phyloP scores from a whole-genome alignment of 1,139 yeast species.

The Magnusiomyces fungicola region DNA sequence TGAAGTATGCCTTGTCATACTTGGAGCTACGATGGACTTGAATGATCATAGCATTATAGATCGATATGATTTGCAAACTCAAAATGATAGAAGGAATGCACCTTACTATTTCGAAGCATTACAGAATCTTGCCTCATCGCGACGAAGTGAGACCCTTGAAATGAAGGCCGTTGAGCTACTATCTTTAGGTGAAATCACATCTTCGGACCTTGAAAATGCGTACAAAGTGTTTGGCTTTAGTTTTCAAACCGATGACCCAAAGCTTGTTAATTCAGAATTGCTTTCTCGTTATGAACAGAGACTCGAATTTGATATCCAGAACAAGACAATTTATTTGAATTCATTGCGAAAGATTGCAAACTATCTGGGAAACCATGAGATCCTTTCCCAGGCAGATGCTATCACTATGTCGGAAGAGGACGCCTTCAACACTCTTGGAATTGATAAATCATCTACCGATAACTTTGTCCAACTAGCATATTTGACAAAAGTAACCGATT shows the following conservation, averaged over 20 bases:
- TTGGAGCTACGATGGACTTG: slow-evolving; percentile 56
- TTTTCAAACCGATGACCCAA: slow-evolving; percentile 2
- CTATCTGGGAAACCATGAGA: slow-evolving; percentile 33
- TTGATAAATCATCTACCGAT: slow-evolving; percentile 9
- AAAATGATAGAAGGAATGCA: slow-evolving; percentile 45
- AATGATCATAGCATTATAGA: slow-evolving; percentile 53
- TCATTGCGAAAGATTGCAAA: slow-evolving; percentile 23
- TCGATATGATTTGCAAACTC: slow-evolving; percentile 58
- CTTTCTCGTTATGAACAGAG: slow-evolving; percentile 23
- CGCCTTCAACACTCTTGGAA: slow-evolving; percentile 40
- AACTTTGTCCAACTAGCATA: slow-evolving; percentile 14
- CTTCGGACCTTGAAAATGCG: slow-evolving; percentile 50
- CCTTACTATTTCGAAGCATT: slow-evolving; percentile 68
- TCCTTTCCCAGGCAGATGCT: slow-evolving; percentile 42
- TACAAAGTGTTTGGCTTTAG: slow-evolving; percentile 43
- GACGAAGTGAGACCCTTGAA: slow-evolving; percentile 42
- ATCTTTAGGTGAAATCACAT: slow-evolving; percentile 56
- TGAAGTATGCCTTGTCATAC: too few species aligned
- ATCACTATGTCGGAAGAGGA: slow-evolving; percentile 50
- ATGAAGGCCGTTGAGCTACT: slow-evolving; percentile 47
- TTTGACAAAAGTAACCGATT: slow-evolving; percentile 12
- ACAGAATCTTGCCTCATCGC: slow-evolving; percentile 40
- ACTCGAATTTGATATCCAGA: slow-evolving; percentile 16
- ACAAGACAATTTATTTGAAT: slow-evolving; percentile 11
- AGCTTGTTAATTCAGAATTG: slow-evolving; percentile 22